A percentile compares a stretch with the other conserved stretches of the same genome.
phyloP scores from a whole-genome alignment of 768 basidiomycete species.

The Termitomyces sp. region DNA sequence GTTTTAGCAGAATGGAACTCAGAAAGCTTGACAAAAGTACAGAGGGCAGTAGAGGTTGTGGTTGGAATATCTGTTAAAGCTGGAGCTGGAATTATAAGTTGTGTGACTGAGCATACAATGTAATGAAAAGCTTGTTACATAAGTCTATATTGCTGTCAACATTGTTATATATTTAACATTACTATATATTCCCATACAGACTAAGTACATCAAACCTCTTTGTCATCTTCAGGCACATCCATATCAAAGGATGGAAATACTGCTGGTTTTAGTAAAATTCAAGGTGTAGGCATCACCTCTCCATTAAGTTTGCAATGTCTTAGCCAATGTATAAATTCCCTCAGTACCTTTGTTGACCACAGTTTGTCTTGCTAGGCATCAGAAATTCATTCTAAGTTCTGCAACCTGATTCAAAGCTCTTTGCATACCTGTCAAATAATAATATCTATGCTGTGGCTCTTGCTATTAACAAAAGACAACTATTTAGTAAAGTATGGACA shows the following conservation, averaged over 20 bases:
- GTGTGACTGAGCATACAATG: too few relatives aligned
- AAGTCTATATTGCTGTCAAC: too few relatives aligned
- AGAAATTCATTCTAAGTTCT: neutral
- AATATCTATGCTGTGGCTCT: too few relatives aligned
- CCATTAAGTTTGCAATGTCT: neutral
- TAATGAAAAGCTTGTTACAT: too few relatives aligned
- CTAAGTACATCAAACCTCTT: too few relatives aligned
- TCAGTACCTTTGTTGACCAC: neutral
- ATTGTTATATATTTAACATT: too few relatives aligned
- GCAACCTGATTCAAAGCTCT: neutral
- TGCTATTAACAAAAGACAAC: neutral
- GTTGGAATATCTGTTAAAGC: too few relatives aligned
- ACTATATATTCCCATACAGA: too few relatives aligned
- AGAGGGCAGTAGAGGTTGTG: neutral
- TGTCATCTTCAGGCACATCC: too few relatives aligned
- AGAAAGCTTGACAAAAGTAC: neutral
- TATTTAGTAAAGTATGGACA: neutral
- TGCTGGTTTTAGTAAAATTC: neutral
- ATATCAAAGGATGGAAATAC: neutral
- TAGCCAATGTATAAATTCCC: neutral
- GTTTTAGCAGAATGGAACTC: neutral
- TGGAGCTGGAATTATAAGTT: too few relatives aligned
- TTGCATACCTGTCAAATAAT: neutral
- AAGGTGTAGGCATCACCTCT: neutral
- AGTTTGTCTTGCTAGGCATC: neutral